Base-by-base conservation (phyloP, 2,329 filamentous ascomycete species). In the Stromatinia cepivora region DNA sequence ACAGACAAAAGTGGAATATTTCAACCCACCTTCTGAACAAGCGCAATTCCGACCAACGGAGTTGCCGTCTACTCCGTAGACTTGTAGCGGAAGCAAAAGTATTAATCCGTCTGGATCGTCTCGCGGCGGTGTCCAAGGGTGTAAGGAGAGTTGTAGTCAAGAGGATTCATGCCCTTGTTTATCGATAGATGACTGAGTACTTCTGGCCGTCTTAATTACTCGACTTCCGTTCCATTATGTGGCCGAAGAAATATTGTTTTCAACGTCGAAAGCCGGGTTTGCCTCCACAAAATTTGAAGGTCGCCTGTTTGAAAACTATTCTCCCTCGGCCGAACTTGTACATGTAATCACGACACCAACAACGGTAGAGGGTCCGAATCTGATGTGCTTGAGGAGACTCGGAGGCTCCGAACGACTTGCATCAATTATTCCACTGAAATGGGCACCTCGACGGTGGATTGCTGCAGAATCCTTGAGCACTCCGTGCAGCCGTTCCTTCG, bases 111-210 rank as follows among this genome's bases (percentile, higher is more conserved):
- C 57, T 68, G 66, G 66, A 54, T 54, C 25, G 66, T 68, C 57
- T 63, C 66, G 56, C 31, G 36, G 66, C 57, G 66, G 46, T 36
- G 46, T 68, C 56, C 48, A 68, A 54, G 66, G 36, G 34, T 68
- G 25, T 22, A 31, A n/a, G 56, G 31, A 62, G 34, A 54, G 46
- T 46, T 63, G 48, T 58, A 63, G 11, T 54, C 48, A 68, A 17
- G 57, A 68, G 66, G 57, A 68, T 68, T 63, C 66, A 63, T 54
- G 66, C 57, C 57, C 66, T 54, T 68, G 66, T 63, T 34, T 63
- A 68, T 68, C 45, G 45, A 67, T 68, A 54, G 25, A 67, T 67
- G 42, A 61, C 50, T 59, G 28, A 52, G 34, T 62, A n/a, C 8
- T 53, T 54, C 39, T 61, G 66, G 57, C 57, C 9, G 53, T 36